Base-by-base conservation (phyloP, 1,139 yeast species). In the Tardiomyces depauwii region DNA sequence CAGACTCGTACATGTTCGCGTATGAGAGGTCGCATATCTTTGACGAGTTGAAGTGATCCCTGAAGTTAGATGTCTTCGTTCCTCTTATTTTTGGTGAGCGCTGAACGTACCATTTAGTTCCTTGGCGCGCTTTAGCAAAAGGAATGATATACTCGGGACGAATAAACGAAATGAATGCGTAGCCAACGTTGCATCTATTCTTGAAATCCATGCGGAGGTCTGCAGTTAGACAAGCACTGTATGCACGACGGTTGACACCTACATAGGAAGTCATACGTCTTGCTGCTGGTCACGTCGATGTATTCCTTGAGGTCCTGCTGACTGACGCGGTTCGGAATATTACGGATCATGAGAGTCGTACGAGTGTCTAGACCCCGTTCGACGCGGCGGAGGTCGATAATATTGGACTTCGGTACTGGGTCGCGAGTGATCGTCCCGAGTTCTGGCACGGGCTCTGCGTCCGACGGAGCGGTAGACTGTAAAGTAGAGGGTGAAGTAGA, bases 181-280 rank as follows among this genome's bases (percentile, higher is more conserved):
- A 74, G 9, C 77, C 77, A 40, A 72, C 76, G 47, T 73, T 74
- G 64, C 78, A 73, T 51, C 65, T 67, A 55, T 71, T 74, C 47
- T 64, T 65, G 55, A 73, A 74, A 55, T 74, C 78, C 49, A 74
- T 72, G 47, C 78, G 64, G 48, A 74, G 57, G 53, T 74, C 68
- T 65, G 41, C 12, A 21, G 30, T 12, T 18, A 43, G 53, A 52
- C 49, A 42, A 46, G 14, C 12, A 18, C 16, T 18, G 39, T 23
- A 45, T 40, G 18, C 4, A 27, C 16, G 11, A 18, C 18, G 23
- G 6, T 18, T 10, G 52, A 41, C 51, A 59, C 58, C 53, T 61
- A 65, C 76, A 78, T 48, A 78, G 62, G 60, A 77, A 77, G 54
- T 76, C 79, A 55, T 76, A 77, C 46, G 76, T 70, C 50, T 71